phyloP scores from a whole-genome alignment of 1,284 basidiomycete genomes.

The Tilletiopsis washingtonensis region DNA sequence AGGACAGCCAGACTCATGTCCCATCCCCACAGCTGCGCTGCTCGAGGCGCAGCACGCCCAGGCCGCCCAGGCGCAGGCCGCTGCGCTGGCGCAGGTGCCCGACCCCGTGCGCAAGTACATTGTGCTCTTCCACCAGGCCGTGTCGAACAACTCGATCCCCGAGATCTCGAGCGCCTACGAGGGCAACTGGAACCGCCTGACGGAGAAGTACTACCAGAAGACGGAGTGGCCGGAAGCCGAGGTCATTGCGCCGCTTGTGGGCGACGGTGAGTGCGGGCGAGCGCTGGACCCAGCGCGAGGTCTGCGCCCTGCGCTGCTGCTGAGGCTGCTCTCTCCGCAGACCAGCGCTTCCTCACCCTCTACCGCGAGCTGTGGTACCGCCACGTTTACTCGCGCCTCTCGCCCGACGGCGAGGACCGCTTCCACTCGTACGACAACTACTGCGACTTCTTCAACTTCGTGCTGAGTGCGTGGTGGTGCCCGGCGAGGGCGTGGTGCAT shows the following conservation, averaged over 20 bases:
- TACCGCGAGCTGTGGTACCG: constrained; percentile 88
- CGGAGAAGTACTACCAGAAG: constrained; percentile 87
- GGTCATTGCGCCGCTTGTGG: constrained; percentile 80
- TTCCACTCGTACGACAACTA: constrained; percentile 99
- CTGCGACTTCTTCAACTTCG: constrained; percentile 94
- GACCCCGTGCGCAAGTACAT: constrained; percentile 46
- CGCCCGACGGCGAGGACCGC: constrained; percentile 91
- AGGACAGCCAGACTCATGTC: too few species aligned
- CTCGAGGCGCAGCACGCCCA: constrained; percentile 29
- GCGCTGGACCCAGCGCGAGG: too few species aligned
- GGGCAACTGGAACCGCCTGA: constrained; percentile 90
- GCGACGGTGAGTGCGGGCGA: constrained; percentile 1
- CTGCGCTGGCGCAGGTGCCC: constrained; percentile 40
- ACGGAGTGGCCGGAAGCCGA: constrained; percentile 97
- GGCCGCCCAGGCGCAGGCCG: constrained; percentile 33
- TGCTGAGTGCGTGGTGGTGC: constrained; percentile 55
- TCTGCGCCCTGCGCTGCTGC: too few species aligned
- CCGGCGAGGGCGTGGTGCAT: too few species aligned
- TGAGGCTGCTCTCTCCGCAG: too few species aligned
- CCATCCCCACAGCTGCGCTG: constrained; percentile 19
- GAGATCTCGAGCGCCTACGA: constrained; percentile 89
- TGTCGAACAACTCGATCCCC: constrained; percentile 37
- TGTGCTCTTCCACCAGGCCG: constrained; percentile 41
- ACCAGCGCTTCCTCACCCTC: constrained; percentile 69
- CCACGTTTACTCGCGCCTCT: constrained; percentile 89